phyloP scores from a whole-genome alignment of 2,329 filamentous ascomycete genomes.

The Dothistroma septosporum region DNA sequence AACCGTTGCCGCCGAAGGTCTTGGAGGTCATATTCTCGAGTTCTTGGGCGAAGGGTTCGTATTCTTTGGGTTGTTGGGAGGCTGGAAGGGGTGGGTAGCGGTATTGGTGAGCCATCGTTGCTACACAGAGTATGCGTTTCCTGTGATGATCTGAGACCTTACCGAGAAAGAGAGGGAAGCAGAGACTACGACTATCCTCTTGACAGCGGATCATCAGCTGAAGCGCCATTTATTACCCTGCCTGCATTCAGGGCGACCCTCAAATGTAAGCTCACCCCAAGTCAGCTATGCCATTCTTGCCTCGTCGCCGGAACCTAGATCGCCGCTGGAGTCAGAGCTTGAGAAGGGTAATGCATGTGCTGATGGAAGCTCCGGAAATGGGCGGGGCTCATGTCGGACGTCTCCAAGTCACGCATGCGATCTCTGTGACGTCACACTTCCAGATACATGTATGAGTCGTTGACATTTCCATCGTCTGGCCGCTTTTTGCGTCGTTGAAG shows the following conservation, averaged over 20 bases:
- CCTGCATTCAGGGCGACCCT: not conserved
- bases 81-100: conserved; percentile 10
- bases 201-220: not conserved
- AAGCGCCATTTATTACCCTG: not conserved
- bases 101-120: conserved; percentile 1
- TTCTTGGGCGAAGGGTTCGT: conserved; percentile 6
- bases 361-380: not conserved
- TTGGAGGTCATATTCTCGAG: conserved; percentile 1
- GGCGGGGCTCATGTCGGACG: too few relatives aligned
- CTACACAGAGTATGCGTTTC: not conserved
- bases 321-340: not conserved
- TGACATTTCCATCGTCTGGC: too few relatives aligned
- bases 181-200: not conserved
- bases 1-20: conserved; percentile 8
- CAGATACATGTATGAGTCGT: too few relatives aligned
- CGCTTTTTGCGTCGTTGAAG: too few relatives aligned
- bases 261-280: not conserved
- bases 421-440: too few relatives aligned
- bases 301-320: not conserved
- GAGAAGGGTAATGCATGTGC: not conserved
- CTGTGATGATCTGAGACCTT: not conserved
- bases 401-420: too few relatives aligned
- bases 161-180: not conserved
- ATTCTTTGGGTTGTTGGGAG: conserved; percentile 7
- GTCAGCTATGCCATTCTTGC: not conserved